Evolutionary conservation across 1,284 basidiomycete genomes (phyloP), one percentile per base, ranked within the genome.

Genomic region (Cutaneotrichosporon sp.): DNA sequence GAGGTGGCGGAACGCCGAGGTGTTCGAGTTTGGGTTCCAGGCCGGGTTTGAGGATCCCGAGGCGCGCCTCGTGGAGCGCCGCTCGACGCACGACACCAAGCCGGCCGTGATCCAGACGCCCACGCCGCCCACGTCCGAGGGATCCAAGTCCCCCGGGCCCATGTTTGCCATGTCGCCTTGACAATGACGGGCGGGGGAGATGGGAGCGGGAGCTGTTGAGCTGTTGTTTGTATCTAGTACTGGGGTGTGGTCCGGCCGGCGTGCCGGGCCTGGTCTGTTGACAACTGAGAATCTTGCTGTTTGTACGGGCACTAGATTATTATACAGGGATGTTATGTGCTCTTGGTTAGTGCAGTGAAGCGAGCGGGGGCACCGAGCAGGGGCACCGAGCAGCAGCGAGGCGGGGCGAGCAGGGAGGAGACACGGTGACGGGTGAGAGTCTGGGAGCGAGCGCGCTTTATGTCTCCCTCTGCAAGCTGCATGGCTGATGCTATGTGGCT

Each of bases 1-100:
- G 76, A 67, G 67, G 10, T 80, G 79, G 78, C 68, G 58, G 24
- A 81, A 81, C 60, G 73, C 77, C 60, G 75, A 80, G 56, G 66
- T 72, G 31, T 67, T 68, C 53, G 63, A 73, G 18, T 80, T 72
- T 64, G 71, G 71, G 2, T 80, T 81, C 60, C 47, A 53, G 24
- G 6, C 65, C 66, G 1, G 62, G 65, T 14, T 50, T 27, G 64
- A 67, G 36, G 76, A 79, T 58, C 67, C 70, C 1, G 73, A 76
- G 14, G 75, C 75, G 0, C 34, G 42, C 10, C 53, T 80, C 49
- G 66, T 71, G 2, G 54, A 56, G 45, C 42, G 42, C 14, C 33
- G 51, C 20, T 38, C 33, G 33, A 53, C 51, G 4, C 51, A 53
- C 22, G 4, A 31, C 9, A 38, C n/a, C 11, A 24, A 34, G 18